A percentile compares a stretch with the other conserved stretches of the same genome.
phyloP scores from a whole-genome alignment of 2,329 filamentous ascomycete genomes.

The Escovopsis sp. region DNA sequence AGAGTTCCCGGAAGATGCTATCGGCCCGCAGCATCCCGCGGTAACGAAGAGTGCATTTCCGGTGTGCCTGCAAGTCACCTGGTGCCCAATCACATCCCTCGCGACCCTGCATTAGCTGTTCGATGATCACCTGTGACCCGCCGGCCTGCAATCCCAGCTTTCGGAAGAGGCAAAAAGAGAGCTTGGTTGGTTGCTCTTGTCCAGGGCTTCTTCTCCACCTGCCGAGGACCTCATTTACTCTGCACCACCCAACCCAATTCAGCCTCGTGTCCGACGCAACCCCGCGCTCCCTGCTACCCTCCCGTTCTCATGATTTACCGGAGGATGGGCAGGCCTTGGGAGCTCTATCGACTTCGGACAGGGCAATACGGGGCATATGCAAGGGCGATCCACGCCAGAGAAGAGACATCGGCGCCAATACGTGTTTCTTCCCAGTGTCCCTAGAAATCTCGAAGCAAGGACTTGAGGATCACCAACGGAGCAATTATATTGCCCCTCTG shows the following conservation, averaged over 20 bases:
- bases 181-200: background rate
- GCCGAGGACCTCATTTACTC: too few species aligned
- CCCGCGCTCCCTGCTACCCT: too few species aligned
- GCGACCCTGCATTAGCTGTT: slow-evolving; percentile 2
- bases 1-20: background rate
- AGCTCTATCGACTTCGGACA: too few species aligned
- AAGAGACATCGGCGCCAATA: background rate
- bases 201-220: background rate
- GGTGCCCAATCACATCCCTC: slow-evolving; percentile 4
- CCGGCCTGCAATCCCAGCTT: background rate
- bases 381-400: background rate
- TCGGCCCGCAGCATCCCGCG: background rate
- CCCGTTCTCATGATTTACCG: too few species aligned
- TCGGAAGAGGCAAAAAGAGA: too few species aligned
- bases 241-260: too few species aligned
- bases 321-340: too few species aligned
- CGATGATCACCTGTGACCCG: background rate
- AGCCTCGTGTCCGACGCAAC: too few species aligned
- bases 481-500: background rate
- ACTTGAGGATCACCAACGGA: background rate
- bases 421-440: background rate
- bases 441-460: background rate
- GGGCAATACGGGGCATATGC: background rate
- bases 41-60: slow-evolving; percentile 1
- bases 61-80: background rate